Evolutionary conservation across 2,329 filamentous ascomycete species (phyloP).

Genomic region (Myriosclerotinia scirpicola): DNA sequence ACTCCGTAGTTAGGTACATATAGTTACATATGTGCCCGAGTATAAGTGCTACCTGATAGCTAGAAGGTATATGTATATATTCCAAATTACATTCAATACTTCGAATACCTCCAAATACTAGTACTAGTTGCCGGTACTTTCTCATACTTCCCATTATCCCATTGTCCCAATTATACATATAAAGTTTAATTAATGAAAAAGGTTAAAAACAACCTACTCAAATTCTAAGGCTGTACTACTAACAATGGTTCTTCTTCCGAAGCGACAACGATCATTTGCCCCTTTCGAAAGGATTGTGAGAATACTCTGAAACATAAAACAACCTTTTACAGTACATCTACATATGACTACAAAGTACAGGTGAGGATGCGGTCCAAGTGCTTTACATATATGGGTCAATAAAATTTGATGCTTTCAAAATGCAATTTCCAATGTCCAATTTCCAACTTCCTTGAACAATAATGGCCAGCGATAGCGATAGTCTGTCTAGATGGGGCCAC

Average conservation of each 20-base stretch:
- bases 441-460: no score
- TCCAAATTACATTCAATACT: no score
- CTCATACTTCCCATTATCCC: no score
- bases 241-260: background rate
- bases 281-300: background rate
- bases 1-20: no score
- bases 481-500: background rate
- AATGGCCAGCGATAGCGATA: slow-evolving; percentile 14
- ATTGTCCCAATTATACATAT: background rate
- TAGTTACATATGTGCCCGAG: no score
- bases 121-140: no score
- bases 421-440: slow-evolving; percentile 8
- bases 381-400: slow-evolving; percentile 4
- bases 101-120: no score
- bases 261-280: background rate
- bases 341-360: background rate
- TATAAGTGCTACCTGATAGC: no score
- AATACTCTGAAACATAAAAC: slow-evolving; percentile 18
- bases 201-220: background rate
- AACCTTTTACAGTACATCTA: background rate
- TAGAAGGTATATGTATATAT: no score
- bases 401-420: slow-evolving; percentile 13
- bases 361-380: slow-evolving; percentile 4
- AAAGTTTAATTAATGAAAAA: background rate
- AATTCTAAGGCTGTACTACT: background rate